These are phyloP conservation scores for Spergularia azorica DNA, from an alignment of 179 eudicot species.

Conservation along the genomic window DNA sequence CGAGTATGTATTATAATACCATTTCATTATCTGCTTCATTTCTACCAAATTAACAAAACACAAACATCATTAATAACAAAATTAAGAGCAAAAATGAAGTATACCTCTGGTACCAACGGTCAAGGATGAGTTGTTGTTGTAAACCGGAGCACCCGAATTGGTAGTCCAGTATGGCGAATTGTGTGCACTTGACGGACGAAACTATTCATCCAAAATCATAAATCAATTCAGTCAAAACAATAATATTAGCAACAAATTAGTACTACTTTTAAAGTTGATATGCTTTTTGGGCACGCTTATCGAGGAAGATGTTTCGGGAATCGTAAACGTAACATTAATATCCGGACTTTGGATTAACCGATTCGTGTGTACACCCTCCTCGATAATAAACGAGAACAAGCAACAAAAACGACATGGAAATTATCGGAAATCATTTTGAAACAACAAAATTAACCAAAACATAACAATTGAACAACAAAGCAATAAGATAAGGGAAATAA, in stretches of 20 bases:
- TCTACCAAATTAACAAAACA: background rate
- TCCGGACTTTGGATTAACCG: too few species aligned
- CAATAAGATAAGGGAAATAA: background rate
- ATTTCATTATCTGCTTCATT: too few species aligned
- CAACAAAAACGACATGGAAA: too few species aligned
- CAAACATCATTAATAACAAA: background rate
- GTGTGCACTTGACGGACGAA: constrained; percentile 79
- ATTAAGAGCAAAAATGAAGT: background rate
- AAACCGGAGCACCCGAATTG: constrained; percentile 91
- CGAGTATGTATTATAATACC: too few species aligned
- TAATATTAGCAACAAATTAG: too few species aligned
- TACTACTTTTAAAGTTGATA: too few species aligned
- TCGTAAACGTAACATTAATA: too few species aligned
- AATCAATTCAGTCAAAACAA: constrained; percentile 7
- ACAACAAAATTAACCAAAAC: background rate
- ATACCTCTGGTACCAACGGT: constrained; percentile 91
- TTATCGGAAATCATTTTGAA: background rate
- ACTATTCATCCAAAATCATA: constrained; percentile 42
- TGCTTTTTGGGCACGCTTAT: too few species aligned
- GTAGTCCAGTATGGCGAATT: constrained; percentile 78
- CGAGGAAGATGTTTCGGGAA: too few species aligned
- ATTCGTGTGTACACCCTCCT: too few species aligned
- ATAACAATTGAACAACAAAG: background rate
- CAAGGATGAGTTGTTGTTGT: constrained; percentile 80
- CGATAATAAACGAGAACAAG: too few species aligned